A percentile compares a stretch with the other conserved stretches of the same genome.
phyloP scores from a whole-genome alignment of 2,329 filamentous ascomycete species.

The Coniochaeta sp. region DNA sequence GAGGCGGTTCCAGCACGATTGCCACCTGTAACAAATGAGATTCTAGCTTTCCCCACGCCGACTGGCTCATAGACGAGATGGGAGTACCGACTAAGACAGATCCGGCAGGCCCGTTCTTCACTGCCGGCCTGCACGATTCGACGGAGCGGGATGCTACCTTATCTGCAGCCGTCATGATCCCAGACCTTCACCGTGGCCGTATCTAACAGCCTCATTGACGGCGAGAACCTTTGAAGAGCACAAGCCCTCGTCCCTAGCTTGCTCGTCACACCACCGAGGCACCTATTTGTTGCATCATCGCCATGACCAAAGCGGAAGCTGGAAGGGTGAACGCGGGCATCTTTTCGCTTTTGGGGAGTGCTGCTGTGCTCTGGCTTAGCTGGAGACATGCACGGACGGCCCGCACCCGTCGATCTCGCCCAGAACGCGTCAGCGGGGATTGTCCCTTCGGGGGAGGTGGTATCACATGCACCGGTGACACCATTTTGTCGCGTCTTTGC shows the following conservation, averaged over 20 bases:
- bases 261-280: background rate
- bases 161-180: background rate
- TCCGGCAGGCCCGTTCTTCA: background rate
- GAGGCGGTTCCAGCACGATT: background rate
- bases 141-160: background rate
- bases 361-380: background rate
- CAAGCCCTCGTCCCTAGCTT: background rate
- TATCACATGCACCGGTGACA: background rate
- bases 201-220: background rate
- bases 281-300: background rate
- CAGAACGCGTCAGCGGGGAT: background rate
- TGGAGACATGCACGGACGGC: background rate
- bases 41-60: background rate
- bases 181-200: background rate
- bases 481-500: background rate
- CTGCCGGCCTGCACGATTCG: background rate
- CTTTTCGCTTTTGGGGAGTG: background rate
- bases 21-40: background rate
- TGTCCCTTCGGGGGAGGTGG: background rate
- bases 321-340: background rate
- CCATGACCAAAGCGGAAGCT: background rate
- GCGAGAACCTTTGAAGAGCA: no score
- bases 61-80: background rate
- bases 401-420: background rate
- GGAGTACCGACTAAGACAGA: background rate